phyloP scores from a whole-genome alignment of 208 protist genomes.

The Wallacemonas sp. region DNA sequence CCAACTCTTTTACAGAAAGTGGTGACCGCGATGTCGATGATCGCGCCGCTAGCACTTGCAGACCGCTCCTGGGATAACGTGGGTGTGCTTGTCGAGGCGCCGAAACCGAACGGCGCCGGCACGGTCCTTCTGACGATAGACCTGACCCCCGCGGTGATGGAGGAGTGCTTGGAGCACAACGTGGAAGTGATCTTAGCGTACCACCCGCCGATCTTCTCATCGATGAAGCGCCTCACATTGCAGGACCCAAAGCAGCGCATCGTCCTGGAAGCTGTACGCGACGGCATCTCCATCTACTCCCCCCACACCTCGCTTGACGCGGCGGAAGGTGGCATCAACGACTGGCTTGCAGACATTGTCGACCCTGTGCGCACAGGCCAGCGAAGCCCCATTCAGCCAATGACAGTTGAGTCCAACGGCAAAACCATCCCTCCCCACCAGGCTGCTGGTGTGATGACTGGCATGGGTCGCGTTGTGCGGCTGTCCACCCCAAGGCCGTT shows the following conservation, averaged over 20 bases:
- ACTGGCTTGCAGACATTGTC: constrained; percentile 87
- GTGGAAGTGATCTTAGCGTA: constrained; percentile 89
- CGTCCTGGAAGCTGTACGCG: constrained; percentile 57
- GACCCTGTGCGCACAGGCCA: constrained; percentile 19
- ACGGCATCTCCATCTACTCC: constrained; percentile 90
- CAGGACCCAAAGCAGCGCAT: constrained; percentile 70
- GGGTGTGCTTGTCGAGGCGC: constrained; percentile 90
- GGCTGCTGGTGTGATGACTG: constrained; percentile 21
- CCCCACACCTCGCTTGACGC: constrained; percentile 92
- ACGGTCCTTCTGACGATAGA: constrained; percentile 90
- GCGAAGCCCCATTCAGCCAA: constrained; percentile 46
- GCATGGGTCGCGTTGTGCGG: constrained; percentile 66
- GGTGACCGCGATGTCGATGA: constrained; percentile 63
- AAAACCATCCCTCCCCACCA: constrained; percentile 10
- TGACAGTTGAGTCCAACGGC: constrained; percentile 24
- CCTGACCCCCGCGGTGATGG: constrained; percentile 87
- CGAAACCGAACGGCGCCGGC: constrained; percentile 39
- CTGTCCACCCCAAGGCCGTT: constrained; percentile 45
- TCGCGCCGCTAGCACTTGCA: constrained; percentile 86
- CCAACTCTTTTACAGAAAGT: constrained; percentile 30
- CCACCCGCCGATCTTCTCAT: constrained; percentile 89
- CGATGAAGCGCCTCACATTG: constrained; percentile 81
- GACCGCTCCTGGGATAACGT: constrained; percentile 94
- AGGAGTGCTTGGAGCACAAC: constrained; percentile 72
- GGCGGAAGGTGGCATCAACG: constrained; percentile 84